Base-by-base conservation (phyloP, 164 flowering plant species). In the Dillenia suffruticosa region DNA sequence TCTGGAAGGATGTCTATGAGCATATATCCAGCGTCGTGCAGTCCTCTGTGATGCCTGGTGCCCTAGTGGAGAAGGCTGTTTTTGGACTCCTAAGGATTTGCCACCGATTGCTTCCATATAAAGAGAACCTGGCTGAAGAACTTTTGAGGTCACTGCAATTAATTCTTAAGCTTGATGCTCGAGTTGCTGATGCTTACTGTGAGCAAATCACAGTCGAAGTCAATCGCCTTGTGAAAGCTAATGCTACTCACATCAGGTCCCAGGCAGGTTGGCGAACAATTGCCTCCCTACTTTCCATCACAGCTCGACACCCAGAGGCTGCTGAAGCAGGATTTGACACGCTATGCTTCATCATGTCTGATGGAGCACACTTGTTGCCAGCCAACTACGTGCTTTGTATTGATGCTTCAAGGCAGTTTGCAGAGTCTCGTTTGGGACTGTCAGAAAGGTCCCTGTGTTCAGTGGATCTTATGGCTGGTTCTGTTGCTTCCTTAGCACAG, bases 131-230 rank as follows among this genome's bases (percentile, higher is more conserved):
- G 51, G 72, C 76, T 58, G 81, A 77, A 54, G 81, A 77, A 46
- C 76, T 77, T 47, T 57, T 77, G 32, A 66, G 73, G 63, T 77
- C 81, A 40, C 67, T 77, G 51, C 78, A 74, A 14, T 59, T 77
- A 44, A 68, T 77, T 10, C 45, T 69, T 60, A 74, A 77, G 68
- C 81, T 77, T 19, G 76, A 77, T 67, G 81, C 76, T 46, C 68
- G 81, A 58, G 79, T 78, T 16, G 78, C 81, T 22, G 79, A 78
- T 72, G 76, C 81, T 9, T 78, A 78, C 59, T 78, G 81, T 57
- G 81, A 78, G 65, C 68, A 75, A 51, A 78, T 78, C 40, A 75
- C 81, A 0, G 74, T 74, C 50, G 81, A 78, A 67, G 73, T 78
- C n/a, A 61, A 26, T 59, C 62, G 72, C 46, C 74, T 78, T 26